Conservation (phyloP, 2,329 filamentous ascomycete genomes). For the Neonectria sp. region DNA sequence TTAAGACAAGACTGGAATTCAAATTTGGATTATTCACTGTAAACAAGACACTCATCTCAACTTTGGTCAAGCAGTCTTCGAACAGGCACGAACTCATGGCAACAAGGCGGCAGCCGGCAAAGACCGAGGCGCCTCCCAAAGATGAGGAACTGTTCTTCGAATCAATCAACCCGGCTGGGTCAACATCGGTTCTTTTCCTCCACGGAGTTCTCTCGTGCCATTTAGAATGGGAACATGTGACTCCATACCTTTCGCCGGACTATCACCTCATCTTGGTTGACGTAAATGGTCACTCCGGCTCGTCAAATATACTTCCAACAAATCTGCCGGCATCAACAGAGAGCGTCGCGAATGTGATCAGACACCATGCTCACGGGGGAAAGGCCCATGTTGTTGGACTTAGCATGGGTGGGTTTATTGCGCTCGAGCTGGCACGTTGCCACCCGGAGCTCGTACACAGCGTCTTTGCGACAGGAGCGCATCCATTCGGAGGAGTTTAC, state of each 20-base stretch:
- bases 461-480: slow-evolving; percentile 14
- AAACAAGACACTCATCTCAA: not conserved
- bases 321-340: not conserved
- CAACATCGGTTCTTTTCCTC: not conserved
- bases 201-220: slow-evolving; percentile 1
- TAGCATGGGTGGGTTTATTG: slow-evolving; percentile 9
- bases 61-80: not conserved
- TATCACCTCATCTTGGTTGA: slow-evolving; percentile 7
- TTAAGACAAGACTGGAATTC: not conserved
- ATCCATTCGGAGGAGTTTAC: not conserved
- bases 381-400: slow-evolving; percentile 8
- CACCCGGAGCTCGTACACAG: slow-evolving; percentile 8
- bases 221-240: slow-evolving; percentile 13
- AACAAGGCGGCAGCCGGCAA: not conserved
- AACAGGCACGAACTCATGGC: not conserved
- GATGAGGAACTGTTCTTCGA: not conserved
- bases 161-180: not conserved
- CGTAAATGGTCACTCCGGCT: slow-evolving; percentile 6
- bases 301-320: not conserved
- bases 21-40: not conserved
- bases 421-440: slow-evolving; percentile 1
- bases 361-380: not conserved
- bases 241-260: not conserved
- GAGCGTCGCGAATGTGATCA: not conserved
- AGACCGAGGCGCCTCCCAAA: not conserved